phyloP scores from a whole-genome alignment of 1,284 basidiomycete species.

The Grifola frondosa region DNA sequence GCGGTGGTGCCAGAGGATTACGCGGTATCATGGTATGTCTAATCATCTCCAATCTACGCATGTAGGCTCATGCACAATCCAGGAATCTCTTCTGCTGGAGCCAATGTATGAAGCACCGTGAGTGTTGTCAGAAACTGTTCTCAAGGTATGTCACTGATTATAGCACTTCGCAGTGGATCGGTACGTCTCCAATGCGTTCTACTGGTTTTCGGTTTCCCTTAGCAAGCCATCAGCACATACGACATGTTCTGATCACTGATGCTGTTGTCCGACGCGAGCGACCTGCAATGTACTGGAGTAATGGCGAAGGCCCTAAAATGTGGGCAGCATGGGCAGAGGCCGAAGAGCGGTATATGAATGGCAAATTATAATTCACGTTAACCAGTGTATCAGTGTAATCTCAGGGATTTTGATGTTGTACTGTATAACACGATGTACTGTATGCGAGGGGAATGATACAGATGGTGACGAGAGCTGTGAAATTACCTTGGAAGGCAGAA shows the following conservation, averaged over 20 bases:
- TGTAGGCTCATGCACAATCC: constrained; percentile 3
- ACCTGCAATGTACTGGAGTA: constrained; percentile 59
- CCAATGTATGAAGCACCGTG: constrained; percentile 92
- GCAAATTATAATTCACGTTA: background rate
- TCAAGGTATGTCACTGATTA: constrained; percentile 8
- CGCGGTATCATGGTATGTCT: constrained; percentile 81
- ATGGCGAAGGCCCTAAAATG: constrained; percentile 54
- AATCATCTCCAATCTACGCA: background rate
- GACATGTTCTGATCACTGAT: constrained; percentile 62
- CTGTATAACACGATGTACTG: constrained; percentile 18
- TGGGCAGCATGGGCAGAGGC: constrained; percentile 55
- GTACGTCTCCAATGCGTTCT: constrained; percentile 3
- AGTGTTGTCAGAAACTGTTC: constrained; percentile 38
- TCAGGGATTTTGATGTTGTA: too few relatives aligned
- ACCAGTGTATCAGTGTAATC: too few relatives aligned
- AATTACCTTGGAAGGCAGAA: too few relatives aligned
- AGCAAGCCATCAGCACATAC: constrained; percentile 45
- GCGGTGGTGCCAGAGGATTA: constrained; percentile 88
- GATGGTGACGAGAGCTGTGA: too few relatives aligned
- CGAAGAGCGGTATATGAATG: constrained; percentile 36
- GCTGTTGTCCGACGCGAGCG: constrained; percentile 49
- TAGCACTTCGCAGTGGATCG: constrained; percentile 10
- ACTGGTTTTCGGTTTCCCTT: background rate
- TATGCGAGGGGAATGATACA: constrained; percentile 8
- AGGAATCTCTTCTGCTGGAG: constrained; percentile 80